Percentiles rank a stretch among this genome's conserved stretches.
These are phyloP conservation scores for Magnolia changhungtana DNA, from an alignment of 164 flowering plant species.

Conservation along the genomic window DNA sequence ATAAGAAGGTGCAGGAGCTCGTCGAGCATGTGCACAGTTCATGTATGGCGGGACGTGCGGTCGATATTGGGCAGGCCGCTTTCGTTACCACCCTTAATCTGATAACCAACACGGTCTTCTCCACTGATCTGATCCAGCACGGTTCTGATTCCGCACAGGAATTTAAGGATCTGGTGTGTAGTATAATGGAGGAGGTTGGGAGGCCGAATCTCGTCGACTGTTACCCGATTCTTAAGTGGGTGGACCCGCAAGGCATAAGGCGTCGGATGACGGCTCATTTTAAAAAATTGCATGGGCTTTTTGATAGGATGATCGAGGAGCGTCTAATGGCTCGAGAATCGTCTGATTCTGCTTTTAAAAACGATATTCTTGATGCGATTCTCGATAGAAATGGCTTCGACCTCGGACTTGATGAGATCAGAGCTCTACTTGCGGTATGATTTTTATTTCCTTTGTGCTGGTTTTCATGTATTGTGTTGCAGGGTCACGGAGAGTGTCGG, in stretches of 20 bases:
- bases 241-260: slow-evolving; percentile 15
- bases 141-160: slow-evolving; percentile 9
- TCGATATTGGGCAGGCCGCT: slow-evolving; percentile 31
- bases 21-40: slow-evolving; percentile 6
- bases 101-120: slow-evolving; percentile 31
- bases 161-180: slow-evolving; percentile 22
- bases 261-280: not conserved
- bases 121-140: slow-evolving; percentile 22
- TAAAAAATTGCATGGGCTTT: slow-evolving; percentile 2
- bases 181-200: slow-evolving; percentile 26
- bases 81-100: slow-evolving; percentile 27
- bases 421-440: not conserved
- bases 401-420: not conserved
- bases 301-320: slow-evolving; percentile 13
- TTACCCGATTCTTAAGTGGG: slow-evolving; percentile 18
- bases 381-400: not conserved
- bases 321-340: not conserved
- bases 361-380: slow-evolving; percentile 10
- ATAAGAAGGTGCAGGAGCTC: slow-evolving; percentile 30
- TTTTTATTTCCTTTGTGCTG: not conserved
- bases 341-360: not conserved
- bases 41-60: slow-evolving; percentile 3
- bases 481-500: too few relatives aligned
- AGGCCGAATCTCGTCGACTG: slow-evolving; percentile 35
- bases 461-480: too few relatives aligned